Evolutionary conservation across 2,329 filamentous ascomycete species (phyloP).

Genomic region (Pseudogymnoascus verrucosus): DNA sequence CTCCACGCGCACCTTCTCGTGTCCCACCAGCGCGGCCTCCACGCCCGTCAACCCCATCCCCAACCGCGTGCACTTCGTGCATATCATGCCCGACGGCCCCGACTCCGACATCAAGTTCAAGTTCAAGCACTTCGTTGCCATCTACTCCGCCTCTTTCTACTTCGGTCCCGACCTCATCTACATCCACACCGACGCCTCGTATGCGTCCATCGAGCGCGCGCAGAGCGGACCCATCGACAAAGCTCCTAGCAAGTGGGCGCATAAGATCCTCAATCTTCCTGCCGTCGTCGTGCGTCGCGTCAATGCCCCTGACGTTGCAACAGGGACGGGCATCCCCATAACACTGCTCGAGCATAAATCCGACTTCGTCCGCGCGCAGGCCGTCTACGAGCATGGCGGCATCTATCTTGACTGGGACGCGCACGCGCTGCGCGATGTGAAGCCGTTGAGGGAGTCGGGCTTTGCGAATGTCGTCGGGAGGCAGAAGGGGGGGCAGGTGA

Average conservation of each 20-base stretch:
- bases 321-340: constrained; percentile 15
- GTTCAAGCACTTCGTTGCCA: constrained; percentile 22
- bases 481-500: constrained; percentile 14
- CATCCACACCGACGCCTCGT: constrained; percentile 23
- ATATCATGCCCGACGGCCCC: constrained; percentile 16
- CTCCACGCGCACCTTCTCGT: background rate
- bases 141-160: constrained; percentile 21
- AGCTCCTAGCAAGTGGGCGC: constrained; percentile 19
- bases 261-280: constrained; percentile 19
- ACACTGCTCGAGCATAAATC: constrained; percentile 22
- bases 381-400: constrained; percentile 21
- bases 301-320: constrained; percentile 12
- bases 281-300: constrained; percentile 16
- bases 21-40: background rate
- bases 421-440: constrained; percentile 20
- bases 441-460: constrained; percentile 17
- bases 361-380: constrained; percentile 24
- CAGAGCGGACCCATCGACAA: background rate
- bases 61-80: constrained; percentile 24
- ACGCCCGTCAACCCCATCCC: constrained; percentile 16
- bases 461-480: constrained; percentile 24
- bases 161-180: constrained; percentile 21
- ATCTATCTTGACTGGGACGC: constrained; percentile 27
- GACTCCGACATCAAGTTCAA: constrained; percentile 16
- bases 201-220: constrained; percentile 14